These are phyloP conservation scores for Myochromella boudieri DNA, from an alignment of 768 basidiomycete genomes.

Conservation along the genomic window DNA sequence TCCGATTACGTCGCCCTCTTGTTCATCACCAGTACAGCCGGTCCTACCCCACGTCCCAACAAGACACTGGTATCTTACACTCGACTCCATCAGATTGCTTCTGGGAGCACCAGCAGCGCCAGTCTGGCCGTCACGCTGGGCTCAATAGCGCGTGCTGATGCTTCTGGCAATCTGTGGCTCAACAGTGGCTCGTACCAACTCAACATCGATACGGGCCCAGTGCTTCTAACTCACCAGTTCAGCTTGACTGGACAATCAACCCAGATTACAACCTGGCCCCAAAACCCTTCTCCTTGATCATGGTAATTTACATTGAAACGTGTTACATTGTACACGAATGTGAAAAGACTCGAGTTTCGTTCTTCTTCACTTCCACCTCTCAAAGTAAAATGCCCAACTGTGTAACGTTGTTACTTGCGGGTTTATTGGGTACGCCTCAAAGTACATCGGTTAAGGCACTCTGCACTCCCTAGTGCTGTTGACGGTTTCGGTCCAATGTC, in stretches of 20 bases:
- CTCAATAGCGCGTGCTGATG: constrained; percentile 48
- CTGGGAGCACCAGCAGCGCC: constrained; percentile 27
- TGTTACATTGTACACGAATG: no score
- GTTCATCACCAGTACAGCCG: constrained; percentile 46
- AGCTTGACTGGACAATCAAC: constrained; percentile 39
- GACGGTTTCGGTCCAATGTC: not conserved
- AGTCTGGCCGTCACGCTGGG: constrained; percentile 44
- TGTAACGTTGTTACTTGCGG: not conserved
- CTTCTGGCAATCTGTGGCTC: constrained; percentile 42
- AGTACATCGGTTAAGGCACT: not conserved
- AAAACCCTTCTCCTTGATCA: constrained; percentile 8
- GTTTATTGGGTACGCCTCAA: not conserved
- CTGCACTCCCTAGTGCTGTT: not conserved
- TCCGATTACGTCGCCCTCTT: constrained; percentile 59
- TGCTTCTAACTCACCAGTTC: constrained; percentile 39
- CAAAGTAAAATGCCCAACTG: no score
- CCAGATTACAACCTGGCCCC: constrained; percentile 41
- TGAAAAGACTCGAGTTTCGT: no score
- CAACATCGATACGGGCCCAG: constrained; percentile 41
- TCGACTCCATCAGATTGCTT: constrained; percentile 31
- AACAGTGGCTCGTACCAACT: constrained; percentile 44
- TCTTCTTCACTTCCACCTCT: no score
- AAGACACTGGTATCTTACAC: constrained; percentile 52
- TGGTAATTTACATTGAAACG: no score
- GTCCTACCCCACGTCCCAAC: constrained; percentile 50